These are phyloP conservation scores for Chaetothyriales sp. DNA, from an alignment of 2,329 filamentous ascomycete genomes.

Conservation along the genomic window DNA sequence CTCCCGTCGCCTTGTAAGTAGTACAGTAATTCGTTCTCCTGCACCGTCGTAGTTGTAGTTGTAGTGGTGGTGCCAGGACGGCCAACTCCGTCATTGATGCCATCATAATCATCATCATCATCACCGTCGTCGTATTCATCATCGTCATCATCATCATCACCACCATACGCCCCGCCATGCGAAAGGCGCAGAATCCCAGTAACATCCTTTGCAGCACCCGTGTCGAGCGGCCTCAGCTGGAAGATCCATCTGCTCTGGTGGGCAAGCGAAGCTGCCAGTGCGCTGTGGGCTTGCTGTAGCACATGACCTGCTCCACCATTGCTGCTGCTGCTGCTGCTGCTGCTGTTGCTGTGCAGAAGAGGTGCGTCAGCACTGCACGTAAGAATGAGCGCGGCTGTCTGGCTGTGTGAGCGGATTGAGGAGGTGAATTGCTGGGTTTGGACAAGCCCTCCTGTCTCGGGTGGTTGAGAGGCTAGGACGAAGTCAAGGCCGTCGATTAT, in stretches of 20 bases:
- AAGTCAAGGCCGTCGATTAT: slow-evolving; percentile 16
- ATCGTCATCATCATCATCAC: slow-evolving; percentile 18
- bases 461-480: slow-evolving; percentile 13
- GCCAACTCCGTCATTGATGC: background rate
- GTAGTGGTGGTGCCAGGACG: background rate
- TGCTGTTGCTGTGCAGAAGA: slow-evolving; percentile 38
- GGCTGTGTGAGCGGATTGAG: slow-evolving; percentile 4
- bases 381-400: slow-evolving; percentile 40
- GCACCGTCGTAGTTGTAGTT: slow-evolving; percentile 11
- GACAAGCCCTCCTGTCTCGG: slow-evolving; percentile 2
- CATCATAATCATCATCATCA: slow-evolving; percentile 7
- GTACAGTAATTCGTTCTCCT: slow-evolving; percentile 63
- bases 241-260: slow-evolving; percentile 60
- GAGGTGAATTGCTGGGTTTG: slow-evolving; percentile 8
- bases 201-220: slow-evolving; percentile 76
- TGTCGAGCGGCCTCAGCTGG: slow-evolving; percentile 62
- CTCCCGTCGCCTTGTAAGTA: slow-evolving; percentile 63
- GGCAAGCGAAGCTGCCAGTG: slow-evolving; percentile 56
- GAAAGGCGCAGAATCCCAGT: slow-evolving; percentile 74
- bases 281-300: slow-evolving; percentile 54
- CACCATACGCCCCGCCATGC: slow-evolving; percentile 34
- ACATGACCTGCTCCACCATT: slow-evolving; percentile 36
- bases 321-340: slow-evolving; percentile 21
- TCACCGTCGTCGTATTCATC: slow-evolving; percentile 10
- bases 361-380: slow-evolving; percentile 59